Evolutionary conservation across 345 rosid genomes (phyloP), one percentile per base, ranked within the genome.

Genomic region (Aurinia saxatilis): DNA sequence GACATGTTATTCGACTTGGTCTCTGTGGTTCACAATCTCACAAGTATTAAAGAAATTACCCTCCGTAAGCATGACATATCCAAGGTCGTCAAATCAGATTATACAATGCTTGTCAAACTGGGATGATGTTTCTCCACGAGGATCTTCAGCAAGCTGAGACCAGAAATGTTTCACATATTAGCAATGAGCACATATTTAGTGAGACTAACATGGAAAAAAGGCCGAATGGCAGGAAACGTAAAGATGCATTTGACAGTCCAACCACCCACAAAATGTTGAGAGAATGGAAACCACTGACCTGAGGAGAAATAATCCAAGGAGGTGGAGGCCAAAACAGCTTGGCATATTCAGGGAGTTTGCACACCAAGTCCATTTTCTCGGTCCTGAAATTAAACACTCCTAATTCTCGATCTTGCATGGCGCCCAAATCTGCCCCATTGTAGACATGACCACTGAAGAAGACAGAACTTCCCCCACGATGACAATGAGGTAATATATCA

Each of bases 281-380:
- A 50, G 14, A 10, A 12, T 47, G 5, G 8, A 66, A 61, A 17
- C 14, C 10, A 73, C 95, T 77, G 76, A 92, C 97, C 65, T 79
- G 82, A 27, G 21, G 42, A 9, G 81, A 68, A 68, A 72, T 60
- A 58, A 84, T 72, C 97, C 96, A 90, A 0, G 18, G 40, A 11
- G 96, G 95, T 53, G 93, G 97, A 17, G 95, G 97, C 96, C 92
- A 90, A 41, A 95, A 87, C 76, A 93, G 56, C 76, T 84, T 77
- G 15, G 80, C 71, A 67, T 75, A 77, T 41, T 67, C 79, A 45
- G 85, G 86, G 18, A 59, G 76, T 46, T 69, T 73, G 6, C 66
- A 63, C 16, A 90, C 68, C 0, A 82, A 78, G 51, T 85, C 80
- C 38, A 81, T 72, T 5, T 57, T 69, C 47, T 85, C 82, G 31